Conservation (phyloP, 192 early-diverging fungal species). For the Chytriomyces sp. region DNA sequence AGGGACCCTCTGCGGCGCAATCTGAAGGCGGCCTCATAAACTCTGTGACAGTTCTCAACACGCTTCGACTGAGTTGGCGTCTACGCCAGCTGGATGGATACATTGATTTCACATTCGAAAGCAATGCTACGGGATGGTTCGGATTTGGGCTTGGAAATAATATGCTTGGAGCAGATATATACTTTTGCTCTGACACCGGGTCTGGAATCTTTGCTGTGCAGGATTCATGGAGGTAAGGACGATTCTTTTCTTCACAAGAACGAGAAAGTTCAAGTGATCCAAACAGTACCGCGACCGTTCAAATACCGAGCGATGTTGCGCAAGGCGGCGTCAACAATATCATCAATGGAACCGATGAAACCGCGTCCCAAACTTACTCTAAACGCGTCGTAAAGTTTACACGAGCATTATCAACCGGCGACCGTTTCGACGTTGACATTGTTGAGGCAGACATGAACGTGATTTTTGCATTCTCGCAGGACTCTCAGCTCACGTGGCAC, state of each 20-base stretch:
- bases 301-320: slow-evolving; percentile 14
- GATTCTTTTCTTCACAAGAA: slow-evolving; percentile 10
- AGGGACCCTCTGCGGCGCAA: neutral
- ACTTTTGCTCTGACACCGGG: slow-evolving; percentile 15
- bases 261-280: neutral
- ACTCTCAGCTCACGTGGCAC: slow-evolving; percentile 31
- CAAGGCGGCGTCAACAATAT: slow-evolving; percentile 37
- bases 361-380: slow-evolving; percentile 20
- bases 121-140: slow-evolving; percentile 51
- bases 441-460: slow-evolving; percentile 23
- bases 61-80: slow-evolving; percentile 32
- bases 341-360: slow-evolving; percentile 10
- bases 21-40: slow-evolving; percentile 1
- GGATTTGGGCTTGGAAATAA: slow-evolving; percentile 46
- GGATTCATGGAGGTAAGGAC: slow-evolving; percentile 39
- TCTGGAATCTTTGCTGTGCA: slow-evolving; percentile 30
- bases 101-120: slow-evolving; percentile 38
- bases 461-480: slow-evolving; percentile 42
- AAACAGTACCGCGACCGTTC: slow-evolving; percentile 9
- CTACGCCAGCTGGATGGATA: neutral
- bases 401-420: slow-evolving; percentile 26
- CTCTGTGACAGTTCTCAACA: slow-evolving; percentile 21
- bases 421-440: slow-evolving; percentile 37
- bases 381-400: slow-evolving; percentile 11
- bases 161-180: slow-evolving; percentile 43